Evolutionary conservation across 139 green algal species (phyloP).

Genomic region (Closterium sp.): DNA sequence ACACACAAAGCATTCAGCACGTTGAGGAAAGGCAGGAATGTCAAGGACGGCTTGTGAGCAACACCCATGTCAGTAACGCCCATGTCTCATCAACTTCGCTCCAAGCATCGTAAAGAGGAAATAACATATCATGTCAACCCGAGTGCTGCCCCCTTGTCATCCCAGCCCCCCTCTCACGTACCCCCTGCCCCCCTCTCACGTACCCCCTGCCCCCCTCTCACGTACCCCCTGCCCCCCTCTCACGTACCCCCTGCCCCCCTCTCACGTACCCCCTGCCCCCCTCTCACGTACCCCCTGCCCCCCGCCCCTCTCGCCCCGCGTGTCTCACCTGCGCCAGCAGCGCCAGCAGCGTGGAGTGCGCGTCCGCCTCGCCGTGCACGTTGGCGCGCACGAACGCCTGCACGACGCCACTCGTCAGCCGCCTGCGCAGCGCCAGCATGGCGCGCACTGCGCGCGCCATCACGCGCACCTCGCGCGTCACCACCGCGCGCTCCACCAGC

Average conservation of each 20-base stretch:
- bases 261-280: too few relatives aligned
- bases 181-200: not conserved
- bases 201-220: not conserved
- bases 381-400: not conserved
- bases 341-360: slow-evolving; percentile 8
- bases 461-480: slow-evolving; percentile 23
- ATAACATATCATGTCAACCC: too few relatives aligned
- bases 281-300: too few relatives aligned
- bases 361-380: slow-evolving; percentile 7
- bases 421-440: slow-evolving; percentile 13
- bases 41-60: too few relatives aligned
- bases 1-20: too few relatives aligned
- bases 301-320: not conserved
- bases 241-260: not conserved
- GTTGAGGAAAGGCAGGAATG: too few relatives aligned
- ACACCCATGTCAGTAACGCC: not conserved
- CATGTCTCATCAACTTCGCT: not conserved
- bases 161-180: not conserved
- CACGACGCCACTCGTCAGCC: slow-evolving; percentile 4
- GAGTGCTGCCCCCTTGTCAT: too few relatives aligned
- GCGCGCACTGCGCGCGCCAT: slow-evolving; percentile 29
- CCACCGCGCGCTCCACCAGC: slow-evolving; percentile 31
- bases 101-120: not conserved
- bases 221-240: not conserved
- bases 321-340: not conserved